Base-by-base conservation (phyloP, 2,329 filamentous ascomycete genomes). In the Ceratocystis eucalypticola region DNA sequence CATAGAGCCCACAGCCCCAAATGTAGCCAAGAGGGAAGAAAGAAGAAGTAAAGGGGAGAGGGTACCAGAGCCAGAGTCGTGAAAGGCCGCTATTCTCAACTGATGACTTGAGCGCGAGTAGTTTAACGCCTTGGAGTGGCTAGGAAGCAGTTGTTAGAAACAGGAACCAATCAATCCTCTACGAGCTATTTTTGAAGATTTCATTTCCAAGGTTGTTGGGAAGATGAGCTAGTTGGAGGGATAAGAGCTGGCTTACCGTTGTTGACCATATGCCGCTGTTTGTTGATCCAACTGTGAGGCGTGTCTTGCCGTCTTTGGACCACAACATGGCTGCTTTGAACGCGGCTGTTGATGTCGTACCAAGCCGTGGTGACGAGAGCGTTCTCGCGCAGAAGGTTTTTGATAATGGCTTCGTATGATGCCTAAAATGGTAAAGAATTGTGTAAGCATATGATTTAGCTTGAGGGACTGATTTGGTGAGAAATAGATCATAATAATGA, bases 261-360 rank as follows among this genome's bases (percentile, higher is more conserved):
- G 74, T 86, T 86, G 70, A 88, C 83, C 78, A 86, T 80, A 73
- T 85, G 83, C 73, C 89, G 83, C 80, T 94, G 89, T 79, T 89
- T 91, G 72, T 89, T 89, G 71, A 95, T 77, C 88, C 89, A 95
- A 76, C 88, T 92, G 76, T 85, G 87, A 15, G 89, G 88, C 70
- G 83, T 82, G 71, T 93, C 88, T 71, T 84, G 84, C 70, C 88
- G 82, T 70, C 90, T 80, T 73, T 91, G 88, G 69, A 95, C 76
- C 65, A 89, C 84, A 53, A 93, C 87, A 69, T 89, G 88, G 74
- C 92, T 93, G 77, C 88, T 91, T 76, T 94, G 89, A 70, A 95
- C 76, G 64, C 90, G 81, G 73, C 82, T 86, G 30, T 87, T 86
- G 71, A 94, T 82, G 74, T 93, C 89, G 76, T 92, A 92, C 89